Evolutionary conservation across 1,139 yeast species (phyloP), one percentile per base, ranked within the genome.

Genomic region (Saccharomycopsis phalli): DNA sequence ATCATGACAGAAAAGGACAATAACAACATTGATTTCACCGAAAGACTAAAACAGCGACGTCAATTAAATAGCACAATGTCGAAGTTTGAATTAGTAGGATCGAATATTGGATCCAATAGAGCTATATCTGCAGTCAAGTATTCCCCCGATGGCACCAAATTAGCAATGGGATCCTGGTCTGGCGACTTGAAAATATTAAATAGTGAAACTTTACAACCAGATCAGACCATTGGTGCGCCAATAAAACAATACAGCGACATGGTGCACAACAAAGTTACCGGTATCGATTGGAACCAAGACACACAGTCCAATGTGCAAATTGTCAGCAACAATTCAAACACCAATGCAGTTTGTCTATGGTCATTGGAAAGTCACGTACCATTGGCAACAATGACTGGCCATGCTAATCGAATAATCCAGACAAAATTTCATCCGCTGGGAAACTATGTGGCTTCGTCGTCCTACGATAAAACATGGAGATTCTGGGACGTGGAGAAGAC

Each of bases 391-490:
- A 46, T 62, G 8, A 41, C 48, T 2, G 79, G 76, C 1, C 76
- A 72, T 49, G 57, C 47, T 14, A 62, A 62, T 7, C 66, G 96
- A 41, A 78, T 87, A 1, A 69, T 82, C 0, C 66, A 71, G n/a
- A 60, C 78, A 0, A 68, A 70, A 33, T 71, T 75, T 47, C 95
- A 87, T 55, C 95, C 95, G 0, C 53, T 63, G 2, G 75, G 76
- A 0, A 51, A 59, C 2, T 73, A 59, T 49, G 53, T 76, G 1
- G 81, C 79, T 0, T 69, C 87, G 19, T 82, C 95, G 0, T 86
- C 96, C 0, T 80, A 72, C 53, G 98, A 91, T 57, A 70, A 69
- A 46, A 86, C 95, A 0, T 91, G 97, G 96, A 71, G 86, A 46
- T 57, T 87, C 4, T 87, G 95, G 94, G 96, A 91, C 57, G 49